A percentile compares a stretch with the other conserved stretches of the same genome.
Evolutionary conservation across 805 yeast species (phyloP).

Genomic region (Candida arabinofermentans): DNA sequence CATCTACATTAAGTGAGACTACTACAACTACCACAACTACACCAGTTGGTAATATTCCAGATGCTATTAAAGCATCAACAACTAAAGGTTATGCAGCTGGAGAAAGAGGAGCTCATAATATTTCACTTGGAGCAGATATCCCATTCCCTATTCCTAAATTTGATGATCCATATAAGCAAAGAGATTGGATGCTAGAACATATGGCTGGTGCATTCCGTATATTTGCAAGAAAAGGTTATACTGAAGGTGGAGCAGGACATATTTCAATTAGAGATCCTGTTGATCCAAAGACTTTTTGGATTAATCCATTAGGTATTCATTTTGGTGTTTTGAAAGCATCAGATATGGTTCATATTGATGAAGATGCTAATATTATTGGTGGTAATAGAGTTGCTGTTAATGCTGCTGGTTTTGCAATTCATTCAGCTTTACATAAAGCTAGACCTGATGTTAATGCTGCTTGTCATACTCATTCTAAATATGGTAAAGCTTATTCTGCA

Average conservation of each 20-base stretch:
- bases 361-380: slow-evolving; percentile 59
- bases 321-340: slow-evolving; percentile 56
- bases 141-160: slow-evolving; percentile 53
- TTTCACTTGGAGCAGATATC: slow-evolving; percentile 49
- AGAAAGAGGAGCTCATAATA: slow-evolving; percentile 55
- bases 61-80: slow-evolving; percentile 27
- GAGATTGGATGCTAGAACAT: slow-evolving; percentile 60
- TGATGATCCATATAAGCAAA: slow-evolving; percentile 42
- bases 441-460: slow-evolving; percentile 72
- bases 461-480: slow-evolving; percentile 63
- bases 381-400: slow-evolving; percentile 50
- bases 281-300: slow-evolving; percentile 80
- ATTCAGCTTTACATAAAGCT: slow-evolving; percentile 61
- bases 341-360: slow-evolving; percentile 62
- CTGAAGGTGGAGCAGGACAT: slow-evolving; percentile 83
- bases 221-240: slow-evolving; percentile 72
- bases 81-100: slow-evolving; percentile 39
- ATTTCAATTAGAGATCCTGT: slow-evolving; percentile 83
- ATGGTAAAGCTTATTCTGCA: slow-evolving; percentile 62
- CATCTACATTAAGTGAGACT: slow-evolving; percentile 15
- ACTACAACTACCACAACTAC: slow-evolving; percentile 9
- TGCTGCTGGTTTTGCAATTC: slow-evolving; percentile 69
- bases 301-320: slow-evolving; percentile 82
- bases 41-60: slow-evolving; percentile 23
- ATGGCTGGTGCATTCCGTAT: slow-evolving; percentile 84